Evolutionary conservation across 306 rosid species (phyloP), one percentile per base, ranked within the genome.

Genomic region (Vigna angularis): DNA sequence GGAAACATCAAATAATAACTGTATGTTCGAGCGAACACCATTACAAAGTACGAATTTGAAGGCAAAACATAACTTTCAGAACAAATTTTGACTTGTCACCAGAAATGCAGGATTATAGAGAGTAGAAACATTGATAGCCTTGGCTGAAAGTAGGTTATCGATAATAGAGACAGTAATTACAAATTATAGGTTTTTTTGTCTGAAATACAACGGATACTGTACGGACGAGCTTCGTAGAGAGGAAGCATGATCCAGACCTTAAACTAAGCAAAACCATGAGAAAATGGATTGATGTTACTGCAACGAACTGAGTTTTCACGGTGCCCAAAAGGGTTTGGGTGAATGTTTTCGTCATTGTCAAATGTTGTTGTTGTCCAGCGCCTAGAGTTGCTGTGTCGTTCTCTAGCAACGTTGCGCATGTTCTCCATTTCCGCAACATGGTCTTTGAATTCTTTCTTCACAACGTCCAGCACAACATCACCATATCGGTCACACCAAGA

Each of bases 381-480:
- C 81, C 32, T 87, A 20, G 94, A 89, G 86, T 85, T 86, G 72
- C 80, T 56, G 2, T 81, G 89, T 75, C 87, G 88, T 81, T 87
- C 96, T 70, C 78, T 88, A 0, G 85, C 81, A 65, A 85, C 84
- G 73, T 71, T 86, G 45, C 93, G 86, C 88, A 36, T 77, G 67
- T 80, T 88, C 57, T 95, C 98, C 90, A 87, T 89, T 78, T 91
- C 98, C 74, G 87, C 96, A 58, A 89, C 89, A 44, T 90, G 94
- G 50, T 81, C 89, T 77, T 91, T 94, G 88, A 91, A 94, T 55
- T 92, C 97, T 56, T 86, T 92, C 82, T 87, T 94, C 90, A 91
- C 98, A 82, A 88, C 93, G 44, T 89, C 91, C 79, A 90, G 67
- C 42, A 86, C 94, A 2, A 87, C 93, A 62, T 92, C 97, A 1